Evolutionary conservation across 176 grass and related monocot species (phyloP).

Genomic region (Carex cristatella): DNA sequence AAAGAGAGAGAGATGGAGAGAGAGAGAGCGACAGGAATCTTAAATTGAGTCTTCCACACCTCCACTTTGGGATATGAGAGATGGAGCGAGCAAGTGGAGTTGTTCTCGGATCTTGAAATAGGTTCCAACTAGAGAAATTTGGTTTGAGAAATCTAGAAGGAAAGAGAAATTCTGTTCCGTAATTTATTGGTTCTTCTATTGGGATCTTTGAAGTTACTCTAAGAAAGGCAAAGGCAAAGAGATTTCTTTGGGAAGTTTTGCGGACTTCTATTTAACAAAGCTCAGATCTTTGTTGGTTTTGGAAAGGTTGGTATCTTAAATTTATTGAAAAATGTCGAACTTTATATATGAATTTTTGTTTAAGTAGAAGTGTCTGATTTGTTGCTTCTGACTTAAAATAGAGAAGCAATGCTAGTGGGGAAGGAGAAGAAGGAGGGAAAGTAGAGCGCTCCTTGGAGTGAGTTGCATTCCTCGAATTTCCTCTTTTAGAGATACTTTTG

Average conservation of each 20-base stretch:
- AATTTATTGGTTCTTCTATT: neutral
- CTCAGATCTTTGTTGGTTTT: conserved; percentile 7
- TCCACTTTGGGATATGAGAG: conserved; percentile 14
- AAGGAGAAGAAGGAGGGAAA: neutral
- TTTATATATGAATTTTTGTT: neutral
- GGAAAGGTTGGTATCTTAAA: neutral
- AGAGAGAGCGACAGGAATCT: neutral
- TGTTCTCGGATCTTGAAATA: conserved; percentile 30
- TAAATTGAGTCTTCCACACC: conserved; percentile 4
- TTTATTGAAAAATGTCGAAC: neutral
- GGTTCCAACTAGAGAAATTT: neutral
- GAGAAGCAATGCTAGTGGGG: neutral
- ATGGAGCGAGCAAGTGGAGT: conserved; percentile 6
- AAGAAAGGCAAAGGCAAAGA: neutral
- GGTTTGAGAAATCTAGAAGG: neutral
- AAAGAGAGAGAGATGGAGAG: neutral
- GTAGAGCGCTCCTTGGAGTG: neutral
- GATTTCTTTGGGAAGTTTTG: neutral
- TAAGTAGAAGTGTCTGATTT: neutral
- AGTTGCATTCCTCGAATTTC: conserved; percentile 1
- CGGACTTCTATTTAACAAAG: neutral
- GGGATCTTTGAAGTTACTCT: neutral
- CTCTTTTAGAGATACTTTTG: neutral
- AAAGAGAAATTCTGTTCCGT: conserved; percentile 15
- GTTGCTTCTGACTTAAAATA: neutral